Conservation (phyloP, 257 asterid species). For the Verbena officinalis region DNA sequence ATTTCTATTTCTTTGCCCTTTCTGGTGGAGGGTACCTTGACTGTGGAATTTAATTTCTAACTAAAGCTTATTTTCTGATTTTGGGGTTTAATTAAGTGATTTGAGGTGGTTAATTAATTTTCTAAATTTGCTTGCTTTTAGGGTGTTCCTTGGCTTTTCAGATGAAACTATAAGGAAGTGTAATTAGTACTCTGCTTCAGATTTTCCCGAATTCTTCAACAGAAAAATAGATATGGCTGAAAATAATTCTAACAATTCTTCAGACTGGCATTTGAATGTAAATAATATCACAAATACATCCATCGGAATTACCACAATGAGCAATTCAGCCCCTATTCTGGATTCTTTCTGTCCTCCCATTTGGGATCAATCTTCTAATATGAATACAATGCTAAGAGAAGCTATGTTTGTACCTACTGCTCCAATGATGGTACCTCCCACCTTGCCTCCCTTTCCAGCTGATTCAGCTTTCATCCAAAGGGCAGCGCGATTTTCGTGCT, state of each 20-base stretch:
- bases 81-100: too few relatives aligned
- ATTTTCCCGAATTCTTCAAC: not conserved
- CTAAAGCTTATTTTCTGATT: not conserved
- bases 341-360: slow-evolving; percentile 50
- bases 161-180: slow-evolving; percentile 21
- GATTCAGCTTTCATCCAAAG: slow-evolving; percentile 67
- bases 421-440: slow-evolving; percentile 50
- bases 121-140: slow-evolving; percentile 14
- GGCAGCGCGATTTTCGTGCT: slow-evolving; percentile 75
- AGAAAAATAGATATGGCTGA: slow-evolving; percentile 44
- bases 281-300: slow-evolving; percentile 37
- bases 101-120: slow-evolving; percentile 15
- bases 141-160: slow-evolving; percentile 30
- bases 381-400: slow-evolving; percentile 46
- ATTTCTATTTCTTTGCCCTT: not conserved
- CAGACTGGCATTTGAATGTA: slow-evolving; percentile 58
- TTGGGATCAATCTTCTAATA: slow-evolving; percentile 60
- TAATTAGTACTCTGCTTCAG: slow-evolving; percentile 19
- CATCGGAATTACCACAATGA: slow-evolving; percentile 39
- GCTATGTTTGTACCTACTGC: slow-evolving; percentile 44
- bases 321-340: slow-evolving; percentile 37
- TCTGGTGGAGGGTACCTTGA: not conserved
- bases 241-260: slow-evolving; percentile 44
- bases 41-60: not conserved
- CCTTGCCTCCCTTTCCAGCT: slow-evolving; percentile 60